phyloP scores from a whole-genome alignment of 1,139 yeast genomes.

The Candida labiduridarum region DNA sequence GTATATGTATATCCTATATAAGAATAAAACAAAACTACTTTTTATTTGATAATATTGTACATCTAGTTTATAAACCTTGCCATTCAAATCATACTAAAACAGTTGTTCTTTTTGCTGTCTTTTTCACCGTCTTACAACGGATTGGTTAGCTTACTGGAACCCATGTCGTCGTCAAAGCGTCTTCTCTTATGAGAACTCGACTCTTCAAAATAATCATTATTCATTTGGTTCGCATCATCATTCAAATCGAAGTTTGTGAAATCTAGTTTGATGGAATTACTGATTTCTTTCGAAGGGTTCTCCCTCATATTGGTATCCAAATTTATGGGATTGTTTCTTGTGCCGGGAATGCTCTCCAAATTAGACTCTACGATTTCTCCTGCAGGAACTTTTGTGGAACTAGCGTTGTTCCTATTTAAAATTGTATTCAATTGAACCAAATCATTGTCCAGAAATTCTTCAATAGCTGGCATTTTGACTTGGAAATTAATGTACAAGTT shows the following conservation, averaged over 20 bases:
- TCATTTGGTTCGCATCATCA: not conserved
- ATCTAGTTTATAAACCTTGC: too few species aligned
- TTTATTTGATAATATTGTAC: too few species aligned
- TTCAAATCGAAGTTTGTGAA: constrained; percentile 1
- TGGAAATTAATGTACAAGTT: constrained; percentile 46
- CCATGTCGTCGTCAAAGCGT: constrained; percentile 8
- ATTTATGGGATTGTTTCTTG: constrained; percentile 9
- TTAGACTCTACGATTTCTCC: constrained; percentile 20
- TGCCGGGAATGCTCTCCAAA: constrained; percentile 27
- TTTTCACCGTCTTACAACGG: not conserved
- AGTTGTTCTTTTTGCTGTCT: too few species aligned
- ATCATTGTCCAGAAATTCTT: constrained; percentile 29
- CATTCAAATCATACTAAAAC: too few species aligned
- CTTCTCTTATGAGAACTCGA: constrained; percentile 6
- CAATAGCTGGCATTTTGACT: constrained; percentile 36
- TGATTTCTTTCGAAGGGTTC: constrained; percentile 6
- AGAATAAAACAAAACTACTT: too few species aligned
- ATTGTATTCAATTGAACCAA: constrained; percentile 25
- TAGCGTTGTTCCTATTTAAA: constrained; percentile 13
- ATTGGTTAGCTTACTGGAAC: constrained; percentile 2
- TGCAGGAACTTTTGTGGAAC: constrained; percentile 4
- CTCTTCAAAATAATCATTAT: not conserved
- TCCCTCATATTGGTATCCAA: constrained; percentile 7
- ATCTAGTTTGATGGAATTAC: constrained; percentile 6
- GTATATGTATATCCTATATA: too few species aligned